Evolutionary conservation across 2,329 filamentous ascomycete genomes (phyloP).

Genomic region (Beauveria sp.): DNA sequence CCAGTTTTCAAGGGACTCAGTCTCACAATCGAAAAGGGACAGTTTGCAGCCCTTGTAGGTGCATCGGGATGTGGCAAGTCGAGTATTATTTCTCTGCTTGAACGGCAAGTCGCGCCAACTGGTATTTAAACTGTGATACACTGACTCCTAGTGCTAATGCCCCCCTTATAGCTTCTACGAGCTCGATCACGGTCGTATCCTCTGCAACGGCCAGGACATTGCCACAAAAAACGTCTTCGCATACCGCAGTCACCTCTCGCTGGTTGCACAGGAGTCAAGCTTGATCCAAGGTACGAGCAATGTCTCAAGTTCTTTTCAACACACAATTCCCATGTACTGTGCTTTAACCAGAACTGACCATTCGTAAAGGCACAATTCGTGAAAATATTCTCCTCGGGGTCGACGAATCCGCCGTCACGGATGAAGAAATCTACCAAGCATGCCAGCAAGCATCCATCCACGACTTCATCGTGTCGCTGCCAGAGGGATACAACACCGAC

Average conservation of each 20-base stretch:
- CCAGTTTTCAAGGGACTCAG: conserved; percentile 54
- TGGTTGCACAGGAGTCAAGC: conserved; percentile 68
- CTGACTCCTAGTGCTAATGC: neutral
- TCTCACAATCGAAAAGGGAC: conserved; percentile 57
- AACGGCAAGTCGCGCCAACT: conserved; percentile 27
- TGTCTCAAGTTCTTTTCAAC: too few relatives aligned
- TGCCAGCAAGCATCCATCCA: conserved; percentile 60
- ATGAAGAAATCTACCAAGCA: conserved; percentile 43
- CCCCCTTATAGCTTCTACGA: conserved; percentile 56
- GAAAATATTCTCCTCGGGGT: conserved; percentile 66
- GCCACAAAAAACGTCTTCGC: conserved; percentile 47
- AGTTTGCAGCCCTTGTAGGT: conserved; percentile 64
- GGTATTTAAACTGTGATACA: too few relatives aligned
- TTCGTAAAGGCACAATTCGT: conserved; percentile 43
- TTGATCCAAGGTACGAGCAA: conserved; percentile 52
- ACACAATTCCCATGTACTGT: neutral
- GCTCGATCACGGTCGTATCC: conserved; percentile 52
- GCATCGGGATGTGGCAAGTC: conserved; percentile 66
- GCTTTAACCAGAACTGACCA: neutral
- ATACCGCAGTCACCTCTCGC: conserved; percentile 58
- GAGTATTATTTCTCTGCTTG: conserved; percentile 57
- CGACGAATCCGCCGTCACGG: conserved; percentile 41
- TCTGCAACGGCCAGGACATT: conserved; percentile 56
- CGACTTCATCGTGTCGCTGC: conserved; percentile 61
- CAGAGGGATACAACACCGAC: conserved; percentile 59